Base-by-base conservation (phyloP, 2,329 filamentous ascomycete species). In the Exophiala viscosa region DNA sequence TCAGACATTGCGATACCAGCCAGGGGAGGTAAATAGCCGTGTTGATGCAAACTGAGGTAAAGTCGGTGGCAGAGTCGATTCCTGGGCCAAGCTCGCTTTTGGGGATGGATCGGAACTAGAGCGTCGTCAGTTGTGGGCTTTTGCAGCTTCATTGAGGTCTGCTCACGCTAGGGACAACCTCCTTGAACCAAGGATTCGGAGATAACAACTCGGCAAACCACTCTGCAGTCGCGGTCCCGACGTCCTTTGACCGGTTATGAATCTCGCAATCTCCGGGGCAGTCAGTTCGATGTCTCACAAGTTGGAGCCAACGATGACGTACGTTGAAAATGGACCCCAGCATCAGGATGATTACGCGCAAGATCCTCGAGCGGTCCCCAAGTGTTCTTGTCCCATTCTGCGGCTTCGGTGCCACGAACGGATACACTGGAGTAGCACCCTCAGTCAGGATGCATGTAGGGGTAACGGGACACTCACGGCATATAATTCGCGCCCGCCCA, bases 41-140 rank as follows among this genome's bases (percentile, higher is more conserved):
- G 72, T 97, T 96, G 68, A 96, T 92, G 72, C 91, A 96, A 35
- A 96, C 85, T 1, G 88, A 92, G 5, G 82, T 89, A 69, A 93
- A 96, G 50, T 79, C 76, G 45, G 82, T 87, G 18, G 84, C 90
- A 10, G 85, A 86, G 55, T 90, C 85, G 48, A 85, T 80, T 15
- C 81, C 87, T 0, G 73, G 62, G 0, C 82, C 80, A 1, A 95
- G 73, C 60, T 86, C 77, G 23, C 44, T 42, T 35, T 77, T 68
- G 4, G 77, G 65, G 3, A 92, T 69, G 52, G 82, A 73, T 55
- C 81, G 80, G 69, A 84, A 92, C 78, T 81, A 57, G 1, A n/a
- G 33, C 44, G 32, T 40, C 18, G 28, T 35, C 3, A 28, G 23
- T 28, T n/a, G n/a, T n/a, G n/a, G n/a, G n/a, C n/a, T n/a, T n/a